Percentiles rank a stretch among this genome's conserved stretches.
Evolutionary conservation across 495 filamentous ascomycete species (phyloP).

Genomic region (Choiromyces venosus): DNA sequence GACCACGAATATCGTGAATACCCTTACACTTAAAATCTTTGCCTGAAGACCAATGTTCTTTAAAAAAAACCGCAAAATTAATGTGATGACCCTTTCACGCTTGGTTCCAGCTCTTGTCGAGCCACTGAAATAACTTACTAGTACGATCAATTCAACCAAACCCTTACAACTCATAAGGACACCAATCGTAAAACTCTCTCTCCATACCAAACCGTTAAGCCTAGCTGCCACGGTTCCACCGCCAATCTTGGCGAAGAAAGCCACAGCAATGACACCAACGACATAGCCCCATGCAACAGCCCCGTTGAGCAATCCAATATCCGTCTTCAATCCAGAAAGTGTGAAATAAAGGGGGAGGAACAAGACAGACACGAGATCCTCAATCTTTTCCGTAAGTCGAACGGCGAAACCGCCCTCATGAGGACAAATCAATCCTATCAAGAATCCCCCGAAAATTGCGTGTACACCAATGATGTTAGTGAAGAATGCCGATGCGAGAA

Average conservation of each 20-base stretch:
- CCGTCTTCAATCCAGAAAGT: slow-evolving; percentile 80
- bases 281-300: slow-evolving; percentile 93
- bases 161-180: slow-evolving; percentile 97
- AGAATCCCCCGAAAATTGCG: slow-evolving; percentile 83
- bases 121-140: slow-evolving; percentile 54
- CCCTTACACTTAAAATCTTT: slow-evolving; percentile 73
- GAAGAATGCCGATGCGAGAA: slow-evolving; percentile 83
- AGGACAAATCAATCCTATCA: slow-evolving; percentile 86
- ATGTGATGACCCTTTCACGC: neutral
- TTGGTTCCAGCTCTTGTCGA: neutral
- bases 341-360: slow-evolving; percentile 95
- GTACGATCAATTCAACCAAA: slow-evolving; percentile 87
- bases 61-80: neutral
- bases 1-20: slow-evolving; percentile 98
- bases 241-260: slow-evolving; percentile 78
- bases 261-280: slow-evolving; percentile 71
- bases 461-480: slow-evolving; percentile 90
- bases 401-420: slow-evolving; percentile 94
- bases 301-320: slow-evolving; percentile 75
- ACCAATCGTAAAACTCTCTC: slow-evolving; percentile 87
- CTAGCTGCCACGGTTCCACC: slow-evolving; percentile 80
- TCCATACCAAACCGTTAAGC: slow-evolving; percentile 75
- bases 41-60: slow-evolving; percentile 95
- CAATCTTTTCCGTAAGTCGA: slow-evolving; percentile 90
- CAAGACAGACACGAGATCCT: slow-evolving; percentile 83